phyloP scores from a whole-genome alignment of 1,139 yeast species.

The Suhomyces anneliseae region DNA sequence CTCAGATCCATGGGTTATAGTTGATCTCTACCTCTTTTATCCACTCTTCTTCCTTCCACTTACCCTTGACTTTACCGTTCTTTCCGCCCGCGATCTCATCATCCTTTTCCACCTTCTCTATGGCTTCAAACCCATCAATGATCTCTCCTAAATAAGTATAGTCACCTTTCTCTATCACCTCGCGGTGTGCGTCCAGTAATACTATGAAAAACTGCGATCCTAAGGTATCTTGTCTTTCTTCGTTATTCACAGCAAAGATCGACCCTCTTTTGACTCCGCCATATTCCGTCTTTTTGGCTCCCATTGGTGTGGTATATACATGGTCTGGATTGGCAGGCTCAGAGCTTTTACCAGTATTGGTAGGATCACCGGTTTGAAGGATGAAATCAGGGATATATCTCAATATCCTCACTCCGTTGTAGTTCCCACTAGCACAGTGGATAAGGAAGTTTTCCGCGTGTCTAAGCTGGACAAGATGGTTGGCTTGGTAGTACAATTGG shows the following conservation, averaged over 20 bases:
- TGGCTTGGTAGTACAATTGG: conserved; percentile 12
- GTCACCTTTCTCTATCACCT: conserved; percentile 11
- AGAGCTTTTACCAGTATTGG: conserved; percentile 43
- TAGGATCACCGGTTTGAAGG: conserved; percentile 52
- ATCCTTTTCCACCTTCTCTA: conserved; percentile 16
- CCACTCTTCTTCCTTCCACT: conserved; percentile 23
- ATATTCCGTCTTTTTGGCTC: not conserved
- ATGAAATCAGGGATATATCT: conserved; percentile 46
- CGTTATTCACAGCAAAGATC: conserved; percentile 18
- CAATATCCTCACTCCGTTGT: conserved; percentile 38
- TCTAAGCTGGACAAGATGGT: conserved; percentile 11
- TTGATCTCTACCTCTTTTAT: conserved; percentile 19
- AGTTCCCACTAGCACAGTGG: conserved; percentile 49
- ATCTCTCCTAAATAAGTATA: conserved; percentile 22
- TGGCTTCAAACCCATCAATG: conserved; percentile 21
- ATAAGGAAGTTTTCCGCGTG: conserved; percentile 33
- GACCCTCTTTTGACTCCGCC: conserved; percentile 15
- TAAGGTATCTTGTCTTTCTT: conserved; percentile 8
- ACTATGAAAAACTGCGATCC: conserved; percentile 27
- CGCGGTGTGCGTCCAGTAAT: conserved; percentile 16
- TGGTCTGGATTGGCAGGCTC: conserved; percentile 6
- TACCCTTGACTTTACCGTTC: conserved; percentile 23
- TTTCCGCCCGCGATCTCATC: conserved; percentile 14
- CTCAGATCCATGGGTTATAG: conserved; percentile 19
- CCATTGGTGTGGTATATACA: conserved; percentile 1